Evolutionary conservation across 129 eudicot species (phyloP).

Genomic region (Saussurea involucrata): DNA sequence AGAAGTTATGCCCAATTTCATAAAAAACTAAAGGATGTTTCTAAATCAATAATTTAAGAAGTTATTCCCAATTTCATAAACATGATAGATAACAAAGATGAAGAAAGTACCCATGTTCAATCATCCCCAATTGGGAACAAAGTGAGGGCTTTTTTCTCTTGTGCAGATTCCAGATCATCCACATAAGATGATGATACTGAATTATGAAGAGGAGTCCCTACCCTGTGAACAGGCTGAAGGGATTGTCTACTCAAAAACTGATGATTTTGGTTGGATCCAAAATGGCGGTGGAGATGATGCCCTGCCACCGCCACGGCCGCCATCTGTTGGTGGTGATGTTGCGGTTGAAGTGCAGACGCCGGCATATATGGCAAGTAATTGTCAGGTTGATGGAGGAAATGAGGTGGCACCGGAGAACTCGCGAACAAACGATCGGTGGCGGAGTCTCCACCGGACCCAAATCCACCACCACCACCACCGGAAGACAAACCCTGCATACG

Average conservation of each 20-base stretch:
- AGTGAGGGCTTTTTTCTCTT: constrained; percentile 77
- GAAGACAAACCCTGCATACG: constrained; percentile 80
- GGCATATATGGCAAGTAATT: constrained; percentile 61
- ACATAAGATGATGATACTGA: constrained; percentile 44
- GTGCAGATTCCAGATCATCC: constrained; percentile 78
- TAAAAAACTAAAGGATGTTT: background rate
- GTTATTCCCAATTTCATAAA: constrained; percentile 9
- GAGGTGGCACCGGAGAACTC: constrained; percentile 92
- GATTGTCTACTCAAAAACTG: constrained; percentile 53
- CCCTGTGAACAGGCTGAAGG: constrained; percentile 40
- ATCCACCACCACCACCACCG: constrained; percentile 43
- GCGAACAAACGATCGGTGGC: constrained; percentile 89
- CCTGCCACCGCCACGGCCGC: constrained; percentile 33
- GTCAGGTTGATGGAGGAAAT: constrained; percentile 67
- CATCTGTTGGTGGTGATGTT: constrained; percentile 64
- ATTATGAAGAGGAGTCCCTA: constrained; percentile 47
- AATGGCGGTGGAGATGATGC: constrained; percentile 49
- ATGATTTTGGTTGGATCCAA: constrained; percentile 58
- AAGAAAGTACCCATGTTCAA: constrained; percentile 40
- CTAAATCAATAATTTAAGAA: background rate
- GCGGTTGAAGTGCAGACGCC: constrained; percentile 46
- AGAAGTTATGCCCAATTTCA: background rate
- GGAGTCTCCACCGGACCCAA: constrained; percentile 50
- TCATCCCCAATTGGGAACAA: constrained; percentile 88
- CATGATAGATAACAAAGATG: constrained; percentile 6